These are phyloP conservation scores for Candida khao-thaluensis DNA, from an alignment of 805 yeast species.

Conservation along the genomic window DNA sequence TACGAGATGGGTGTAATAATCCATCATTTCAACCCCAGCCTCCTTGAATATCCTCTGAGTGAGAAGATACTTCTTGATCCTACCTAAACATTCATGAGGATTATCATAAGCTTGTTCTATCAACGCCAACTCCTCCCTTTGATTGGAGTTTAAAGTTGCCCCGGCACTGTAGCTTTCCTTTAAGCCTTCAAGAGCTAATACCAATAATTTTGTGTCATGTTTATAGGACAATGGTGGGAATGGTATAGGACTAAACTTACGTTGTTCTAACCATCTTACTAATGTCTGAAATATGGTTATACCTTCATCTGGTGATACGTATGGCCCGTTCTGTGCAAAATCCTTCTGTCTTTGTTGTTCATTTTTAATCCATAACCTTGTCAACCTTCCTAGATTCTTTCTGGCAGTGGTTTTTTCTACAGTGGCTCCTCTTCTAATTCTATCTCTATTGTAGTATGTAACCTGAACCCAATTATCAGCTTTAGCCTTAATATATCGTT, in stretches of 20 bases:
- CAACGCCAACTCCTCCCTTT: conserved; percentile 88
- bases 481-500: conserved; percentile 87
- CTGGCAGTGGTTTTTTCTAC: conserved; percentile 93
- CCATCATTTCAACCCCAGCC: conserved; percentile 84
- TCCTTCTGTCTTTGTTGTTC: conserved; percentile 87
- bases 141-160: conserved; percentile 77
- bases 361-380: conserved; percentile 86
- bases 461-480: conserved; percentile 96
- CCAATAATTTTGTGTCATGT: conserved; percentile 88
- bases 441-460: conserved; percentile 88
- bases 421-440: conserved; percentile 84
- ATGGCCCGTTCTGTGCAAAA: conserved; percentile 85
- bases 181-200: conserved; percentile 83
- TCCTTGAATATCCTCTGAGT: conserved; percentile 94
- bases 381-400: conserved; percentile 87
- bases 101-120: conserved; percentile 96
- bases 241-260: conserved; percentile 83
- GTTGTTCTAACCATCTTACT: conserved; percentile 87
- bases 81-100: conserved; percentile 87
- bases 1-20: conserved; percentile 74
- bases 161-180: conserved; percentile 70
- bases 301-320: conserved; percentile 81
- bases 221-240: conserved; percentile 91
- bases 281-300: conserved; percentile 80
- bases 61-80: conserved; percentile 76